A percentile compares a stretch with the other conserved stretches of the same genome.
These are phyloP conservation scores for Penstemon newberryi DNA, from an alignment of 257 asterid genomes.

Conservation along the genomic window DNA sequence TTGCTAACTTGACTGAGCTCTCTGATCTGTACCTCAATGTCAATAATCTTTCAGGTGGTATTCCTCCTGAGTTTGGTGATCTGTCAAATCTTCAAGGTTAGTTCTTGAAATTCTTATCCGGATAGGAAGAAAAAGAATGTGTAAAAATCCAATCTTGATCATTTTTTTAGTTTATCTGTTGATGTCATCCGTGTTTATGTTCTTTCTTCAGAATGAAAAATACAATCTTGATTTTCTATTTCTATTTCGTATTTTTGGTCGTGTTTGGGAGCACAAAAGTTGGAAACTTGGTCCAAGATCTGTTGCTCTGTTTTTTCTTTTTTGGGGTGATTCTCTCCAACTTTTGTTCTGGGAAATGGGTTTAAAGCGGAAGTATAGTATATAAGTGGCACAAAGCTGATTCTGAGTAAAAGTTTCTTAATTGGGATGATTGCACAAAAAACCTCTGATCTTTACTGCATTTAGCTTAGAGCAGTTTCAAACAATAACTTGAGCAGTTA, in stretches of 20 bases:
- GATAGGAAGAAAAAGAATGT: not conserved
- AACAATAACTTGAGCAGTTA: not conserved
- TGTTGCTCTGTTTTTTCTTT: not conserved
- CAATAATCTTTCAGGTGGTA: conserved; percentile 73
- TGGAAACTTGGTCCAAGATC: conserved; percentile 33
- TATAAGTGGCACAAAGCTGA: not conserved
- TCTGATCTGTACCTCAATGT: conserved; percentile 91
- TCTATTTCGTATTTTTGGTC: conserved; percentile 4
- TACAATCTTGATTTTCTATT: conserved; percentile 21
- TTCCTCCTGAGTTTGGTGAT: conserved; percentile 72
- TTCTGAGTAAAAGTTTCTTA: not conserved
- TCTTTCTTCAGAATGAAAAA: not conserved
- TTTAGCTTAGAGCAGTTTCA: not conserved
- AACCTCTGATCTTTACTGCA: conserved; percentile 11
- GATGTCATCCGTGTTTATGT: not conserved
- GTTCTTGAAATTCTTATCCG: conserved; percentile 14
- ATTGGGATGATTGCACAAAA: conserved; percentile 1
- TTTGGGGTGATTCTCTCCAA: not conserved
- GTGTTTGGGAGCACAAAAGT: conserved; percentile 6
- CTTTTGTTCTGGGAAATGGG: not conserved
- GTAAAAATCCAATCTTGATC: not conserved
- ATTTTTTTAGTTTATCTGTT: not conserved
- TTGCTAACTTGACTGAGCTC: conserved; percentile 66
- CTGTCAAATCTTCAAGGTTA: conserved; percentile 79
- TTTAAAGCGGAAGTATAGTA: not conserved